Base-by-base conservation (phyloP, 2,329 filamentous ascomycete genomes). In the Exophiala phaeomuriformis region DNA sequence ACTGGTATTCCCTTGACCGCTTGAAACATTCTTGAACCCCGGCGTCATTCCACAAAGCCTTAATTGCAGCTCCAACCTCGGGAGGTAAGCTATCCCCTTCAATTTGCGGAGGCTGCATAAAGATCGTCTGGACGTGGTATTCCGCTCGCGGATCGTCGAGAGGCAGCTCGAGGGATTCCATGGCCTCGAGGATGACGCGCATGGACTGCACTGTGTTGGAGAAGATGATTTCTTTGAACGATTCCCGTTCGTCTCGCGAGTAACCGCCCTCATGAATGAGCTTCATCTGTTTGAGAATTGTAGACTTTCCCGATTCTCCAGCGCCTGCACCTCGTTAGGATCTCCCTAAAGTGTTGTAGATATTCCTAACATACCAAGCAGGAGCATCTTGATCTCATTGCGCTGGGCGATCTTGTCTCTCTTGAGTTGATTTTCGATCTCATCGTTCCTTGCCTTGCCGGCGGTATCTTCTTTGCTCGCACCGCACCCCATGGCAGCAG, bases 391-490 rank as follows among this genome's bases (percentile, higher is more conserved):
- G 79, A 98, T 98, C 77, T 98, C 93, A 66, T 98, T 98, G 67
- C 91, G 86, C 78, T 96, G 90, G 80, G 95, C 86, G 88, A 97
- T 88, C 77, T 95, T 94, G 71, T 98, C 93, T 72, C 89, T 83
- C 83, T 96, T 97, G 71, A 97, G 79, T 79, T 97, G 91, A 73
- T 96, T 97, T 77, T 98, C 93, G 69, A 98, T 98, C 83, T 97
- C 91, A 81, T 98, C 93, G 72, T 98, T 97, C 66, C 93, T 86
- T 79, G 90, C 88, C 88, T 96, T 97, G 77, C 93, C 91, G 90
- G 97, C 93, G 86, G 96, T 96, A 78, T 97, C 93, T 79, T 97
- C 93, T 70, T 93, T 95, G 74, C 91, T 97, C 89, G 96, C 95
- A 76, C 91, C 91, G 75, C 93, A 98, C 84, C 93, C 93, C 93